Evolutionary conservation across 129 eudicot species (phyloP).

Genomic region (Arctium lappa): DNA sequence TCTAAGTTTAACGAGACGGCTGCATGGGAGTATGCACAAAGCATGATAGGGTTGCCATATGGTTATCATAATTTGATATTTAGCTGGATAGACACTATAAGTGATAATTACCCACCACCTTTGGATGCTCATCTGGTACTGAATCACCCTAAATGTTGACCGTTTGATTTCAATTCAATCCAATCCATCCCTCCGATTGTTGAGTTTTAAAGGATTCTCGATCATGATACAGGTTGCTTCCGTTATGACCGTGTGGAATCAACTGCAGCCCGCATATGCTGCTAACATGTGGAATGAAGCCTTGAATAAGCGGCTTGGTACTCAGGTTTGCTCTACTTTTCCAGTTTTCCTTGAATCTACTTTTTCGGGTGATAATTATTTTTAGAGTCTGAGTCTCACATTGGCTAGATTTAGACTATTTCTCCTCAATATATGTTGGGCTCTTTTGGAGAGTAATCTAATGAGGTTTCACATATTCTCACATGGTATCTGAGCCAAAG

Average conservation of each 20-base stretch:
- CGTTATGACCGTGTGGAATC: constrained; percentile 96
- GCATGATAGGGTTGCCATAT: constrained; percentile 74
- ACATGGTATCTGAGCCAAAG: background rate
- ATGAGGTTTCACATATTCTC: background rate
- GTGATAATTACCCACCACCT: constrained; percentile 80
- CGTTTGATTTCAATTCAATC: background rate
- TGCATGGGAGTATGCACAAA: constrained; percentile 95
- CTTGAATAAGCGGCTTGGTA: constrained; percentile 93
- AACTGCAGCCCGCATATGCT: constrained; percentile 91
- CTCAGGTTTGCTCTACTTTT: constrained; percentile 47
- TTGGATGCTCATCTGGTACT: constrained; percentile 91
- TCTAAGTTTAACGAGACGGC: constrained; percentile 86
- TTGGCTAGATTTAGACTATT: background rate
- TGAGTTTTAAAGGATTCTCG: background rate
- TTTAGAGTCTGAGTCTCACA: background rate
- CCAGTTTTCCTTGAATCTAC: background rate
- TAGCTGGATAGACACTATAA: constrained; percentile 93
- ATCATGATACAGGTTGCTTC: constrained; percentile 82
- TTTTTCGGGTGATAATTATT: background rate
- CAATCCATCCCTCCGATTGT: background rate
- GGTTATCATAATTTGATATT: constrained; percentile 94
- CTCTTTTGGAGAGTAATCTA: background rate
- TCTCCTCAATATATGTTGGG: background rate
- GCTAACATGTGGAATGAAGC: constrained; percentile 99
- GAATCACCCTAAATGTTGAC: constrained; percentile 7